A percentile compares a stretch with the other conserved stretches of the same genome.
These are phyloP conservation scores for Xylaria acuta DNA, from an alignment of 495 filamentous ascomycete genomes.

Conservation along the genomic window DNA sequence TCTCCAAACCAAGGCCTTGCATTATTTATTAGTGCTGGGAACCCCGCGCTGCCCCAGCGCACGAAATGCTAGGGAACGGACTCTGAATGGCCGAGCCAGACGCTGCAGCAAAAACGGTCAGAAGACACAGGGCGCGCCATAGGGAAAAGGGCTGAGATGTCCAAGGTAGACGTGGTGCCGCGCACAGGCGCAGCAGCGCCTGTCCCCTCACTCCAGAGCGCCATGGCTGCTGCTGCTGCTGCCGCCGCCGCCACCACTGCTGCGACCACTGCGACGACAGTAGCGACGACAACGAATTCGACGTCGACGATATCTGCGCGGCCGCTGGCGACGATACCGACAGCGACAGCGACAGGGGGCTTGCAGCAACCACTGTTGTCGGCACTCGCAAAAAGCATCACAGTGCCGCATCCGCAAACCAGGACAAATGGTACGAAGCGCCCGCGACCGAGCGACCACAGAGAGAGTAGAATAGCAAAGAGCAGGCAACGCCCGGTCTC, in stretches of 20 bases:
- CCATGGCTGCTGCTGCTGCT: constrained; percentile 36
- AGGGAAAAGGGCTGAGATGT: constrained; percentile 41
- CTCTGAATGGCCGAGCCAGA: constrained; percentile 45
- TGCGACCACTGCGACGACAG: constrained; percentile 25
- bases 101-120: constrained; percentile 36
- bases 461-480: constrained; percentile 40
- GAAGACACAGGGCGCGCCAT: constrained; percentile 40
- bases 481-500: constrained; percentile 38
- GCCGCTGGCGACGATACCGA: constrained; percentile 27
- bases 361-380: constrained; percentile 27
- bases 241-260: constrained; percentile 32
- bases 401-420: constrained; percentile 19
- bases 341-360: constrained; percentile 14
- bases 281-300: constrained; percentile 26
- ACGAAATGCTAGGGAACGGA: constrained; percentile 35
- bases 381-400: constrained; percentile 26
- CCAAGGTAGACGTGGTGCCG: constrained; percentile 46
- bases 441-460: constrained; percentile 39
- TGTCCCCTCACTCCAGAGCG: constrained; percentile 41
- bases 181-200: constrained; percentile 30
- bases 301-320: constrained; percentile 22
- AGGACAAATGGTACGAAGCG: constrained; percentile 40
- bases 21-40: constrained; percentile 42
- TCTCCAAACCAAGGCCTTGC: constrained; percentile 21
- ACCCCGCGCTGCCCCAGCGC: constrained; percentile 42